Conservation (phyloP, 1,139 yeast species). For the Debaryomyces fabryi region DNA sequence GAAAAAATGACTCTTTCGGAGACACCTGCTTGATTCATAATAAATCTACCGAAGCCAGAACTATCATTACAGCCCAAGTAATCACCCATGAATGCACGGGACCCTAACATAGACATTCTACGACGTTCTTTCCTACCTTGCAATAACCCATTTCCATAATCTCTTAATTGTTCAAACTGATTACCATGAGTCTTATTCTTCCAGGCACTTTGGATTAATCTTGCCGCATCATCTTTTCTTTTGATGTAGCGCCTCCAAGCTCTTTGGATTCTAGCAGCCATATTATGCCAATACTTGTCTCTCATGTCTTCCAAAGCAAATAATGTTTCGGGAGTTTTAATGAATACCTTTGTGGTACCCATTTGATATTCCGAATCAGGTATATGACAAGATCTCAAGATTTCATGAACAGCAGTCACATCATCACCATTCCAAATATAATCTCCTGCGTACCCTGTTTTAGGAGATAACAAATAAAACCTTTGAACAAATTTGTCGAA, state of each 20-base stretch:
- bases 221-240: slow-evolving; percentile 86
- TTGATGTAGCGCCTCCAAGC: slow-evolving; percentile 90
- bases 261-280: slow-evolving; percentile 97
- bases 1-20: slow-evolving; percentile 77
- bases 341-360: slow-evolving; percentile 93
- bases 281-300: slow-evolving; percentile 96
- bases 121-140: slow-evolving; percentile 88
- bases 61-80: slow-evolving; percentile 82
- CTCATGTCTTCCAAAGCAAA: slow-evolving; percentile 96
- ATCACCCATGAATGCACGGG: slow-evolving; percentile 93
- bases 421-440: slow-evolving; percentile 94
- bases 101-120: slow-evolving; percentile 82
- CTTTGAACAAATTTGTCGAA: slow-evolving; percentile 98
- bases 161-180: slow-evolving; percentile 80
- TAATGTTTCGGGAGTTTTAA: slow-evolving; percentile 95
- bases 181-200: slow-evolving; percentile 80
- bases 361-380: slow-evolving; percentile 84
- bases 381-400: slow-evolving; percentile 77
- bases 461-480: slow-evolving; percentile 82
- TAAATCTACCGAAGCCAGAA: slow-evolving; percentile 70
- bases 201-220: slow-evolving; percentile 82
- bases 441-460: slow-evolving; percentile 97
- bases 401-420: slow-evolving; percentile 75
- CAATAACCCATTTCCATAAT: slow-evolving; percentile 71
- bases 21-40: slow-evolving; percentile 68